phyloP scores from a whole-genome alignment of 495 filamentous ascomycete species.

The Poronia punctata region DNA sequence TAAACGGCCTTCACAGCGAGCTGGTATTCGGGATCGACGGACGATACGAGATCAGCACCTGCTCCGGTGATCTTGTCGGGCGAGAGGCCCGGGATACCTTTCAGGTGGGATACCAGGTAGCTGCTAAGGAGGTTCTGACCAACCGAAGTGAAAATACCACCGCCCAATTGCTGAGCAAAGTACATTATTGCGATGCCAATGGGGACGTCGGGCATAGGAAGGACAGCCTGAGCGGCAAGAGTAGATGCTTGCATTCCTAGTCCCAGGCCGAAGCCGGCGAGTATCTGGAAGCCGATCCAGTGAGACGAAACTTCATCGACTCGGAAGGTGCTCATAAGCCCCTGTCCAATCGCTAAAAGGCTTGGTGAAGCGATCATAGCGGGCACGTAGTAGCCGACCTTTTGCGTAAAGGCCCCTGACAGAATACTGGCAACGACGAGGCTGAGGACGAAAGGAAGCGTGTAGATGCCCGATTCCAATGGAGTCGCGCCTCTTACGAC shows the following conservation, averaged over 20 bases:
- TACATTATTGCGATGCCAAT: slow-evolving; percentile 59
- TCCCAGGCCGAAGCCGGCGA: slow-evolving; percentile 67
- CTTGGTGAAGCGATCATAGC: slow-evolving; percentile 51
- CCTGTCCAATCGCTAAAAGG: slow-evolving; percentile 59
- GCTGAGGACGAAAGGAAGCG: slow-evolving; percentile 51
- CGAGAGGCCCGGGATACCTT: slow-evolving; percentile 37
- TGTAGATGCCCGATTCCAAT: slow-evolving; percentile 52
- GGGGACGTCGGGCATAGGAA: slow-evolving; percentile 49
- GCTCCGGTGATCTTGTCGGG: slow-evolving; percentile 42
- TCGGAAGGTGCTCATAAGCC: slow-evolving; percentile 60
- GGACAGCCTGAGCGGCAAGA: slow-evolving; percentile 57
- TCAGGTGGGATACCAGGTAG: slow-evolving; percentile 43
- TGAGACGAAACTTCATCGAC: slow-evolving; percentile 42
- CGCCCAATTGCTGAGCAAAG: slow-evolving; percentile 60
- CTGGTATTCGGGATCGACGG: slow-evolving; percentile 38
- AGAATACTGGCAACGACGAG: slow-evolving; percentile 41
- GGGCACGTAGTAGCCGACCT: slow-evolving; percentile 63
- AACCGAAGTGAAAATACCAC: slow-evolving; percentile 58
- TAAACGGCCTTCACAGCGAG: slow-evolving; percentile 44
- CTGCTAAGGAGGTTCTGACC: slow-evolving; percentile 60
- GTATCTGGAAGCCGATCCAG: slow-evolving; percentile 69
- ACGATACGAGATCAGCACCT: slow-evolving; percentile 46
- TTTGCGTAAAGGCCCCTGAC: slow-evolving; percentile 46
- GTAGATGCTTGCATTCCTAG: slow-evolving; percentile 63
- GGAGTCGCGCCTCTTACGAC: slow-evolving; percentile 54